Conservation (phyloP, 768 basidiomycete genomes). For the Mycena chlorophos region DNA sequence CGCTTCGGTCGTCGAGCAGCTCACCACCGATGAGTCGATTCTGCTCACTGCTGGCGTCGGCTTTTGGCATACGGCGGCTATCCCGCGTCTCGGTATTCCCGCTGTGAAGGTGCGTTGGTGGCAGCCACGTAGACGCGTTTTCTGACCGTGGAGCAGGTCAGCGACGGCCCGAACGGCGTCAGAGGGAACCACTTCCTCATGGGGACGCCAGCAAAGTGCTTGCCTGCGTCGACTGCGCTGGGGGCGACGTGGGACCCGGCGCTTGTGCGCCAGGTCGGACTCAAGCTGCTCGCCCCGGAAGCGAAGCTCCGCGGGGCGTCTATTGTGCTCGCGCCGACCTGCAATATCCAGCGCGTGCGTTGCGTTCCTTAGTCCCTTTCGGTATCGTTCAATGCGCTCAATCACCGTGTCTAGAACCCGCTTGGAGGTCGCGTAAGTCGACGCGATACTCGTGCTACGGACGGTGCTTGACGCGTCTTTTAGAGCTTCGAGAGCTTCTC, state of each 20-base stretch:
- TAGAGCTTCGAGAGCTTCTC: slow-evolving; percentile 79
- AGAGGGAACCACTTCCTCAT: slow-evolving; percentile 79
- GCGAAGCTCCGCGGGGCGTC: slow-evolving; percentile 71
- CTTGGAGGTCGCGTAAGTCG: slow-evolving; percentile 62
- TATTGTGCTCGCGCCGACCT: slow-evolving; percentile 75
- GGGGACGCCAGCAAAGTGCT: slow-evolving; percentile 77
- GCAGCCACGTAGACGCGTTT: not conserved
- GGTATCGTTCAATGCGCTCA: slow-evolving; percentile 9
- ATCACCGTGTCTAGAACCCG: slow-evolving; percentile 50
- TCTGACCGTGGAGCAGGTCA: slow-evolving; percentile 46
- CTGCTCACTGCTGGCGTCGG: slow-evolving; percentile 71
- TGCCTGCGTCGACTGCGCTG: slow-evolving; percentile 73
- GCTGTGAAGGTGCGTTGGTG: slow-evolving; percentile 56
- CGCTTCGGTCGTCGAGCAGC: slow-evolving; percentile 57
- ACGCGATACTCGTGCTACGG: not conserved
- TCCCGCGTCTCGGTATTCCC: slow-evolving; percentile 69
- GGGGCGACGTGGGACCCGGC: slow-evolving; percentile 73
- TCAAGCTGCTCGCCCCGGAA: slow-evolving; percentile 67
- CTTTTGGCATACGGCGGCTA: slow-evolving; percentile 71
- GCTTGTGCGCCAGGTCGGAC: slow-evolving; percentile 61
- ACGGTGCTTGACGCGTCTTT: not conserved
- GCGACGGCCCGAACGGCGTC: slow-evolving; percentile 78
- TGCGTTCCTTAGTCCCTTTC: not conserved
- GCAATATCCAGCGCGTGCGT: slow-evolving; percentile 76
- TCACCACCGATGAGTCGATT: slow-evolving; percentile 77